Evolutionary conservation across 2,329 filamentous ascomycete species (phyloP), one percentile per base, ranked within the genome.

Genomic region (Hypoxylon sp.): DNA sequence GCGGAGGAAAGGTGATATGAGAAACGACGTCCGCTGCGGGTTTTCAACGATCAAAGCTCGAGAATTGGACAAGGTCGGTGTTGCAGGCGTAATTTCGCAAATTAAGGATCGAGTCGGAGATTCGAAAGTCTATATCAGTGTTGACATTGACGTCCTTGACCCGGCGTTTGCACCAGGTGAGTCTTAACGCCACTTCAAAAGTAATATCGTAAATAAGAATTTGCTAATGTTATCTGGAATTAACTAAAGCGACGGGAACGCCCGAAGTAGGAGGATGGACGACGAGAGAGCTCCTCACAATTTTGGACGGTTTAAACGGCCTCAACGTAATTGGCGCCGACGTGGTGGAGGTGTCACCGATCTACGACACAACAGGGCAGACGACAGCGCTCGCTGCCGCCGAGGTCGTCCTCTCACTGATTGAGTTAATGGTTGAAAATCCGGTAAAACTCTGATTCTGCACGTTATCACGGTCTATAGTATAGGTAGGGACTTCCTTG

Each of bases 211-310:
- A n/a, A 21, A 42, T 50, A 10, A 44, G 8, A n/a, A 4, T 27
- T 24, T 60, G 19, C 44, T 60, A 52, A 64, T 31, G 15, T 24
- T 51, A 10, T 32, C 37, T 44, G n/a, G 39, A 15, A 19, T 29
- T 61, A 44, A 53, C 19, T 47, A 37, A 61, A 51, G 92, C 90
- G 1, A 94, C 92, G 0, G 92, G 92, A 0, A 95, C 92, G 0
- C 90, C 92, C 0, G 92, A 94, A 78, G 89, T 92, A 0, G 92
- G 92, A 55, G 92, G 92, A 17, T 95, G 92, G 92, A 93, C 91
- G 2, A 93, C 89, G 3, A 85, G 92, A 37, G 92, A 95, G 79
- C 82, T 96, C 65, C 91, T 94, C 67, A 84, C 89, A 2, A 90
- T 95, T 61, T 80, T 95, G 67, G 86, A 92, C 21, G 92, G 91